Percentiles rank a stretch among this genome's conserved stretches.
Evolutionary conservation across 106 monocot species (phyloP).

Genomic region (Dendrobium officinale): DNA sequence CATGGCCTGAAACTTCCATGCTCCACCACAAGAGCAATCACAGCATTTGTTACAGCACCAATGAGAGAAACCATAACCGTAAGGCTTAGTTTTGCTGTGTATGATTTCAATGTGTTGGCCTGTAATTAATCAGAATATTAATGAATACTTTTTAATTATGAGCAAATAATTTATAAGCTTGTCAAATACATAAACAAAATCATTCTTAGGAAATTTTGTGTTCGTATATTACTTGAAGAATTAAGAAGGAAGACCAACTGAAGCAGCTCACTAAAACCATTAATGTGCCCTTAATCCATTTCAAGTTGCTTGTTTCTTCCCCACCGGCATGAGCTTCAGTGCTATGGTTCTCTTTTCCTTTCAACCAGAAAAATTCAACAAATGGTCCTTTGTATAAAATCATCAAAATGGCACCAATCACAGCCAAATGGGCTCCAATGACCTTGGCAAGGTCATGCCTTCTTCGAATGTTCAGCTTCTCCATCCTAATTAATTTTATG

Average conservation of each 20-base stretch:
- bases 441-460: conserved; percentile 56
- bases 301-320: conserved; percentile 3
- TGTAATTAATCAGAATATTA: neutral
- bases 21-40: conserved; percentile 11
- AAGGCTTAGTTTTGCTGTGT: conserved; percentile 16
- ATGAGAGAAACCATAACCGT: conserved; percentile 1
- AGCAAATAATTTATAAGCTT: no score
- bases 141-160: neutral
- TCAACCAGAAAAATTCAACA: conserved; percentile 45
- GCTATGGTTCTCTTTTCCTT: conserved; percentile 18
- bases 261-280: conserved; percentile 38
- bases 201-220: neutral
- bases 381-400: conserved; percentile 63
- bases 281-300: conserved; percentile 51
- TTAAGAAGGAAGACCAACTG: conserved; percentile 61
- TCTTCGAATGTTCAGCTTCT: conserved; percentile 44
- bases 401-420: conserved; percentile 68
- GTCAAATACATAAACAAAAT: no score
- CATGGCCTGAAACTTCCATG: neutral
- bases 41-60: conserved; percentile 12
- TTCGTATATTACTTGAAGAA: conserved; percentile 36
- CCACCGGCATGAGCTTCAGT: neutral
- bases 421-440: conserved; percentile 48
- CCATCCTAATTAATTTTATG: conserved; percentile 29
- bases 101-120: conserved; percentile 11